Evolutionary conservation across 345 rosid genomes (phyloP), one percentile per base, ranked within the genome.

Genomic region (Gossypium anomalum): DNA sequence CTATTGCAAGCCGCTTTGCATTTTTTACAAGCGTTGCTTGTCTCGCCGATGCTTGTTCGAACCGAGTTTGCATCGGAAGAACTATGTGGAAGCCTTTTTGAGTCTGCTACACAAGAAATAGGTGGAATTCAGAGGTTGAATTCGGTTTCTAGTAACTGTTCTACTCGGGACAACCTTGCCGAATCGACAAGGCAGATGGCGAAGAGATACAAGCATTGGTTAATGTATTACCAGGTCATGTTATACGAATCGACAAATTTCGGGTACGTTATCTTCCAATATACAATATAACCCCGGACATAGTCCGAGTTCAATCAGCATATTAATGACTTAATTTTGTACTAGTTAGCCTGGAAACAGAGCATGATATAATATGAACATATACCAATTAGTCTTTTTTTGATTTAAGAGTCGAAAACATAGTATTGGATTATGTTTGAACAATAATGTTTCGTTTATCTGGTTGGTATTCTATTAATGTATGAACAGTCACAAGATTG

Each of bases 141-240:
- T 47, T 66, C 80, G 20, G 65, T 52, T 61, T 34, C 27, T 8
- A 9, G 52, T 27, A 23, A 20, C 1, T 68, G 80, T 1, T 52
- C 58, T 43, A 70, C 59, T 6, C 70, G 77, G 65, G 75, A 44
- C 3, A 73, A 29, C 55, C 67, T 75, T 12, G 70, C 68, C 20
- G 87, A 84, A 64, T 78, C 70, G 47, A 80, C 87, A 27, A 85
- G 84, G 78, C 85, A 83, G 73, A 80, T 78, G 67, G 88, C 93
- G 14, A 85, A 80, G 52, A 85, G 78, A 77, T 87, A 82, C 81
- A 93, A 91, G 38, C 87, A 89, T 71, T 88, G 88, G 90, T 76
- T 89, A 74, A 90, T 92, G 83, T 92, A 92, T 77, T 85, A 83
- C 71, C 92, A 83, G 74, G 90, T 94, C 73, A 86, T 90, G 90